Percentiles rank a stretch among this genome's conserved stretches.
These are phyloP conservation scores for Striga asiatica DNA, from an alignment of 257 asterid species.

Conservation along the genomic window DNA sequence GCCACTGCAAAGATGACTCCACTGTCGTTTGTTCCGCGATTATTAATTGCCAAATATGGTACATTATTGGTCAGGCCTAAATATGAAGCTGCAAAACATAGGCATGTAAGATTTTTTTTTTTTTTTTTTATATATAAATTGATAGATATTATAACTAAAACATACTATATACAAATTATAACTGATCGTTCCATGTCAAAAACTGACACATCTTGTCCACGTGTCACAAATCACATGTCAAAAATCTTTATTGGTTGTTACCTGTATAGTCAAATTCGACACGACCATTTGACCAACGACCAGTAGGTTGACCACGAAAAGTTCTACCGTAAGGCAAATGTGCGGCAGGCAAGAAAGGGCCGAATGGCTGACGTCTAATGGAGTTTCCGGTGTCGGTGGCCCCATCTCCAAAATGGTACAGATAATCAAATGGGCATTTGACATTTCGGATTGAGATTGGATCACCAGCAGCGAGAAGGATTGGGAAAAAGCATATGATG, in stretches of 20 bases:
- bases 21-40: slow-evolving; percentile 5
- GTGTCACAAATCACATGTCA: too few species aligned
- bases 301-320: slow-evolving; percentile 15
- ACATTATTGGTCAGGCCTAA: not conserved
- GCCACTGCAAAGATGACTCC: slow-evolving; percentile 23
- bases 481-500: too few species aligned
- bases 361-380: not conserved
- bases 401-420: slow-evolving; percentile 14
- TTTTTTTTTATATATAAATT: too few species aligned
- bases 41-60: slow-evolving; percentile 4
- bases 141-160: too few species aligned
- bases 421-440: slow-evolving; percentile 11
- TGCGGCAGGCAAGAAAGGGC: not conserved
- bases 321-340: slow-evolving; percentile 24
- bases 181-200: too few species aligned
- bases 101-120: too few species aligned
- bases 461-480: too few species aligned
- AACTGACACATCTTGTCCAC: too few species aligned
- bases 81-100: not conserved
- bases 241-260: too few species aligned
- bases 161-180: too few species aligned
- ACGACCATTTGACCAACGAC: slow-evolving; percentile 19
- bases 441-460: too few species aligned
- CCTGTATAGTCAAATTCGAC: not conserved
- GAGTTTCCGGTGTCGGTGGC: slow-evolving; percentile 7